phyloP scores from a whole-genome alignment of 495 filamentous ascomycete genomes.

The Xylaria nigripes region DNA sequence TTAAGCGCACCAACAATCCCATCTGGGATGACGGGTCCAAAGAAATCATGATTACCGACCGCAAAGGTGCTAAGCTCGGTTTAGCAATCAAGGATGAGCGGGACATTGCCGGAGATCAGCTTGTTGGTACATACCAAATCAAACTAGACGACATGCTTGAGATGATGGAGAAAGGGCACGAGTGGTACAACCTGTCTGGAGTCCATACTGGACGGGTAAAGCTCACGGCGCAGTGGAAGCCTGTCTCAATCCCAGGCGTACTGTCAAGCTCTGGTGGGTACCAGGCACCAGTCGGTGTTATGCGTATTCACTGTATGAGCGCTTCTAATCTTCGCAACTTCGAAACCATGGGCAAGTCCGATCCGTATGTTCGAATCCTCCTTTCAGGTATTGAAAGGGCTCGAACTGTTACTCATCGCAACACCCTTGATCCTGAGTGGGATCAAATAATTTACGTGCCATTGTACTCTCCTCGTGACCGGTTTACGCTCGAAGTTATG shows the following conservation, averaged over 20 bases:
- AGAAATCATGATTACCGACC: constrained; percentile 88
- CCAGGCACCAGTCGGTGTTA: constrained; percentile 83
- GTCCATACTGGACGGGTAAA: constrained; percentile 79
- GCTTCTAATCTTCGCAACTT: constrained; percentile 80
- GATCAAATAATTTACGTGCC: constrained; percentile 94
- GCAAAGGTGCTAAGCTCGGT: constrained; percentile 80
- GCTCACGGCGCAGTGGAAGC: constrained; percentile 88
- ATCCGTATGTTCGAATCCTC: constrained; percentile 83
- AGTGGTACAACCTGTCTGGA: constrained; percentile 88
- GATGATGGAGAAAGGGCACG: constrained; percentile 82
- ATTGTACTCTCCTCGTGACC: constrained; percentile 78
- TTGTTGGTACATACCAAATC: constrained; percentile 87
- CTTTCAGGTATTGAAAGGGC: constrained; percentile 84
- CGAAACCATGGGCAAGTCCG: constrained; percentile 92
- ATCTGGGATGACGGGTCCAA: constrained; percentile 86
- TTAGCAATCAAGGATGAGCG: constrained; percentile 92
- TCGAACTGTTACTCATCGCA: constrained; percentile 89
- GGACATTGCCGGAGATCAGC: constrained; percentile 71
- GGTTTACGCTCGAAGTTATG: constrained; percentile 87
- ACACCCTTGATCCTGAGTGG: constrained; percentile 91
- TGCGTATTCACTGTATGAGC: constrained; percentile 85
- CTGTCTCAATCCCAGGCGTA: constrained; percentile 71
- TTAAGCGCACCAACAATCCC: constrained; percentile 94
- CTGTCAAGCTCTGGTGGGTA: constrained; percentile 77
- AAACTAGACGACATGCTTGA: constrained; percentile 89